Conservation (phyloP, 2,329 filamentous ascomycete species). For the Drechslerella stenobrocha region DNA sequence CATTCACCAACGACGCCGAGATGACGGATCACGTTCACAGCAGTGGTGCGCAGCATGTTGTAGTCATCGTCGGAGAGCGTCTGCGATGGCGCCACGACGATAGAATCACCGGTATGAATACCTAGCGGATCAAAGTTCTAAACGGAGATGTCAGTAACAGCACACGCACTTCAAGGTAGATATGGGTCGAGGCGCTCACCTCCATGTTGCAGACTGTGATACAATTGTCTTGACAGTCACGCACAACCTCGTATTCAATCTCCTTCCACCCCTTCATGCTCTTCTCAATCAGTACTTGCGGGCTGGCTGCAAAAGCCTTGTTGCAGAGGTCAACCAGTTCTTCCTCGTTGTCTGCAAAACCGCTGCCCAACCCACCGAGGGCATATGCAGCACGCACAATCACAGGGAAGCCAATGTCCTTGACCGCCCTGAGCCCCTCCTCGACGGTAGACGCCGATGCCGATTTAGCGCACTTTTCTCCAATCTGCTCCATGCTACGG, state of each 20-base stretch:
- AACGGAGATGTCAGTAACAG: neutral
- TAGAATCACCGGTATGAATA: conserved; percentile 97
- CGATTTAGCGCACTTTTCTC: conserved; percentile 96
- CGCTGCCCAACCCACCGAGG: conserved; percentile 89
- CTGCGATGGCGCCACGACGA: conserved; percentile 95
- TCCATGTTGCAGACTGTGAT: conserved; percentile 99
- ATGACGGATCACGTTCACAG: conserved; percentile 95
- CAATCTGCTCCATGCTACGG: conserved; percentile 96
- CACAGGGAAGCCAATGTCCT: conserved; percentile 91
- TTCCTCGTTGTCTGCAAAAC: conserved; percentile 85
- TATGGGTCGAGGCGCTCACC: conserved; percentile 28
- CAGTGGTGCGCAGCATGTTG: conserved; percentile 97
- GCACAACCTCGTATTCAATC: conserved; percentile 97
- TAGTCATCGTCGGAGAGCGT: conserved; percentile 97
- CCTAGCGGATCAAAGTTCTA: conserved; percentile 94
- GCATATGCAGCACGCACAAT: conserved; percentile 97
- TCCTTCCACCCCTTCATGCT: conserved; percentile 99
- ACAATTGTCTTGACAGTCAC: conserved; percentile 94
- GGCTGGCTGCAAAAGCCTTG: conserved; percentile 91
- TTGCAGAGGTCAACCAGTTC: conserved; percentile 86
- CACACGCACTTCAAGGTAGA: neutral
- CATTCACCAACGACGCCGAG: conserved; percentile 97
- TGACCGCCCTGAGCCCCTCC: conserved; percentile 84
- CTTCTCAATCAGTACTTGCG: conserved; percentile 92
- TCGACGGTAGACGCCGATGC: conserved; percentile 86